phyloP scores from a whole-genome alignment of 2,329 filamentous ascomycete genomes.

The Sclerotinia sclerotiorum region DNA sequence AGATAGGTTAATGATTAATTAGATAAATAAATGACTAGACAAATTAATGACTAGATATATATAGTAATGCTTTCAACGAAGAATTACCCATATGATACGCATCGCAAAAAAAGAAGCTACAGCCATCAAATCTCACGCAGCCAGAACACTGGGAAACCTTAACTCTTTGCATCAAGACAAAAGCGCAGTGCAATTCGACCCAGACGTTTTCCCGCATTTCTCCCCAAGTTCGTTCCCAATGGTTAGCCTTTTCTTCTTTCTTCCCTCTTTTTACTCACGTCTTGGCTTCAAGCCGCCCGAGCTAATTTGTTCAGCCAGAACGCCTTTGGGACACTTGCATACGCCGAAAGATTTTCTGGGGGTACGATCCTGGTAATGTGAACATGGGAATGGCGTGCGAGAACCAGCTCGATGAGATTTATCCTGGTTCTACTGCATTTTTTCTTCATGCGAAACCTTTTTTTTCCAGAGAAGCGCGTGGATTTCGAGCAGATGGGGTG shows the following conservation, averaged over 20 bases:
- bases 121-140: not conserved
- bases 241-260: not conserved
- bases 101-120: not conserved
- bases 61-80: conserved; percentile 5
- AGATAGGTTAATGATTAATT: not conserved
- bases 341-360: conserved; percentile 6
- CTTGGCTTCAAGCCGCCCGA: conserved; percentile 2
- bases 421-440: not conserved
- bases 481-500: not conserved
- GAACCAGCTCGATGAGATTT: not conserved
- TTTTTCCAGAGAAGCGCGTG: not conserved
- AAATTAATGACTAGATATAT: not conserved
- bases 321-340: conserved; percentile 18
- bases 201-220: not conserved
- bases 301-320: conserved; percentile 11
- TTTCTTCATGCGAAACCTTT: not conserved
- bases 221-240: not conserved
- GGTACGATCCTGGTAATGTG: not conserved
- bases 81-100: not conserved
- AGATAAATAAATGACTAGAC: too few relatives aligned
- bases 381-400: not conserved
- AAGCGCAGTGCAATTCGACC: not conserved
- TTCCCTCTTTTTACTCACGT: not conserved
- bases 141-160: conserved; percentile 8
- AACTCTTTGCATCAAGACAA: not conserved